Evolutionary conservation across 2,329 filamentous ascomycete species (phyloP), one percentile per base, ranked within the genome.

Genomic region (Grosmannia huntii): DNA sequence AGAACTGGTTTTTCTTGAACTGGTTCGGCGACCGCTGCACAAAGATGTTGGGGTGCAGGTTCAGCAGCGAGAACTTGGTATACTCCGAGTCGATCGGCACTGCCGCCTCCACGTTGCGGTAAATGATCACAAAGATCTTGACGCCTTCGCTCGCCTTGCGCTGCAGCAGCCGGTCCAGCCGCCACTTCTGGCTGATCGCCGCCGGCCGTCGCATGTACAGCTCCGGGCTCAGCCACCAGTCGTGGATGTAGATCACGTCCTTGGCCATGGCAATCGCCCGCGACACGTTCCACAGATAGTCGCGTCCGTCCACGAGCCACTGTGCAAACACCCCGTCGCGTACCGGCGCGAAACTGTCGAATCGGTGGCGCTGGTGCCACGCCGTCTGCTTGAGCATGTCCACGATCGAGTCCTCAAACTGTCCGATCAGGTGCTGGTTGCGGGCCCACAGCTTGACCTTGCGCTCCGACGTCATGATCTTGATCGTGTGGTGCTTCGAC

Each of bases 221-320:
- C 71, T 99, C 92, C 1, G 94, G 94, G 65, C 89, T 96, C 48
- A 65, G 75, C 94, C 94, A 99, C 94, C 94, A 99, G 71, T 97
- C 94, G 69, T 99, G 94, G 62, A 99, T 97, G 71, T 97, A 97
- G 65, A 99, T 92, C 61, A 97, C 92, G 73, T 97, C 94, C 66
- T 89, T 89, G 10, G 94, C 94, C 84, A 96, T 96, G 68, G 90
- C 94, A 66, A 99, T 95, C 14, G 94, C 94, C 63, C 92, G 83
- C 12, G 92, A 97, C 9, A 97, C 90, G 69, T 96, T 95, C 94
- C 94, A 99, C 92, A 97, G 97, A 75, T 97, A 95, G 69, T 99
- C 94, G 64, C 94, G 84, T 19, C 89, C 94, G 71, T 99, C 94
- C 0, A 99, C 92, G 10, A 99, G 81, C 91, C 92, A 97, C 67